phyloP scores from a whole-genome alignment of 371 early-diverging fungal species.

The Mucor saturninus region DNA sequence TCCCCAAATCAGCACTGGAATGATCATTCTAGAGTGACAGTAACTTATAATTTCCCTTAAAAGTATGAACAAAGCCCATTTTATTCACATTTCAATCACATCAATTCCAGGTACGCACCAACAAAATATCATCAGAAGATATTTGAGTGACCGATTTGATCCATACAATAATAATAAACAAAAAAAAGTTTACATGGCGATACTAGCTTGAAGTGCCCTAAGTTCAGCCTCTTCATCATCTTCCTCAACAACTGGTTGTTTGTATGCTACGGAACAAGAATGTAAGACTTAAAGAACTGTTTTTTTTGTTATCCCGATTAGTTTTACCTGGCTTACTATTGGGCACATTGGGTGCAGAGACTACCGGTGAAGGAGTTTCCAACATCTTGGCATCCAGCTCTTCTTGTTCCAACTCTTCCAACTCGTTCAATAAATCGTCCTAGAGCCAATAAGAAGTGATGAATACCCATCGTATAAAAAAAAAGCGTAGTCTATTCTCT shows the following conservation, averaged over 20 bases:
- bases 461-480: neutral
- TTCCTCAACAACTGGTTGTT: slow-evolving; percentile 48
- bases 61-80: neutral
- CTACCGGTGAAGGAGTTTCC: slow-evolving; percentile 72
- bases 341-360: slow-evolving; percentile 66
- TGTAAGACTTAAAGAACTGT: too few species aligned
- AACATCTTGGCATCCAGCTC: slow-evolving; percentile 88
- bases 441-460: slow-evolving; percentile 16
- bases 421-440: slow-evolving; percentile 91
- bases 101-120: slow-evolving; percentile 8
- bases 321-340: slow-evolving; percentile 68
- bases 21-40: too few species aligned
- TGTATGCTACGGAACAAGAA: slow-evolving; percentile 3
- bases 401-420: slow-evolving; percentile 95
- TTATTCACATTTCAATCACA: neutral
- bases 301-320: neutral
- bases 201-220: slow-evolving; percentile 76
- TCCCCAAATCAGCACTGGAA: too few species aligned
- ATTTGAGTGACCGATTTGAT: neutral
- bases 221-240: slow-evolving; percentile 92
- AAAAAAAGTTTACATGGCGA: slow-evolving; percentile 56
- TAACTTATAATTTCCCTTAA: too few species aligned
- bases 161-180: neutral
- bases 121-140: slow-evolving; percentile 1
- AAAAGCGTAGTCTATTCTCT: neutral